phyloP scores from a whole-genome alignment of 345 rosid genomes.

The Melaleuca quinquenervia region DNA sequence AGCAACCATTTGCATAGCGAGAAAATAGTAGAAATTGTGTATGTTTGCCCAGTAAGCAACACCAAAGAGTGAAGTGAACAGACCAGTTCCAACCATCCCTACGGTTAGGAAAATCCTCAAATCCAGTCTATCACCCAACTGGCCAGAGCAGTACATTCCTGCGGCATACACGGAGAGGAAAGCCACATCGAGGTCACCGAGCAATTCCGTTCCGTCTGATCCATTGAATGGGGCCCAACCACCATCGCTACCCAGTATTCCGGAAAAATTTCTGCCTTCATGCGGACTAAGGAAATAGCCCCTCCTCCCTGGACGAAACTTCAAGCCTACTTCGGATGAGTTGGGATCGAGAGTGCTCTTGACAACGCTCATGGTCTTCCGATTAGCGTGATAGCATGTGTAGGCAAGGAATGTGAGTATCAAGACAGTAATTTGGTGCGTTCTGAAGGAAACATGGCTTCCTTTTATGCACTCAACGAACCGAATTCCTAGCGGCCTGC shows the following conservation, averaged over 20 bases:
- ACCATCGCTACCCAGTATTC: conserved; percentile 17
- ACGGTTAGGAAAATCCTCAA: conserved; percentile 63
- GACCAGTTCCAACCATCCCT: conserved; percentile 84
- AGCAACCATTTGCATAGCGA: conserved; percentile 57
- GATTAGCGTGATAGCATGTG: conserved; percentile 63
- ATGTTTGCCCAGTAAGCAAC: conserved; percentile 71
- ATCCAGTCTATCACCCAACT: conserved; percentile 76
- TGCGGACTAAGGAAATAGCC: background rate
- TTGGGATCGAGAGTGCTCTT: conserved; percentile 80
- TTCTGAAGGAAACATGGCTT: conserved; percentile 45
- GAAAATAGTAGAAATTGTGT: conserved; percentile 64
- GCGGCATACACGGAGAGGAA: conserved; percentile 67
- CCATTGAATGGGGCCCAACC: conserved; percentile 95
- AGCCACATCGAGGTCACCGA: conserved; percentile 79
- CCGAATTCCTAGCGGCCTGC: conserved; percentile 58
- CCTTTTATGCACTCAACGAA: conserved; percentile 39
- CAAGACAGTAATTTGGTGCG: conserved; percentile 61
- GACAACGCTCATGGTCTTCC: conserved; percentile 88
- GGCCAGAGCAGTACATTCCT: conserved; percentile 88
- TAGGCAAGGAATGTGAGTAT: conserved; percentile 76
- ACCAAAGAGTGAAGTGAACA: conserved; percentile 74
- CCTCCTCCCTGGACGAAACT: conserved; percentile 15
- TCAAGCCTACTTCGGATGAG: conserved; percentile 16
- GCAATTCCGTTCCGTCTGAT: conserved; percentile 55
- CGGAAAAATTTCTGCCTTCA: background rate